Base-by-base conservation (phyloP, 192 early-diverging fungal genomes). In the Lunasporangiospora selenospora region DNA sequence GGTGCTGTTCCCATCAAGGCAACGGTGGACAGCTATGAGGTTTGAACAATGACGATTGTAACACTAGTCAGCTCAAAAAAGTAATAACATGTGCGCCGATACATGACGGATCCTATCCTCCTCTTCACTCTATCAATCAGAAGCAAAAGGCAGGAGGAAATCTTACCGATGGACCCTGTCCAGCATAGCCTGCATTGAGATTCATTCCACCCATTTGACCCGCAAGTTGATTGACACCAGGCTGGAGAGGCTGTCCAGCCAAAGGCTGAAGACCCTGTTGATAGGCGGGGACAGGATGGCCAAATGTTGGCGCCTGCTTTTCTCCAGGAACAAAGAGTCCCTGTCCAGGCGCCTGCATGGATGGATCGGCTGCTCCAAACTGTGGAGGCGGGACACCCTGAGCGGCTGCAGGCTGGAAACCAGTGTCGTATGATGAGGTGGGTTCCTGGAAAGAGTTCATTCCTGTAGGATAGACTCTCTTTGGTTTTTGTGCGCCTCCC, bases 381-480 rank as follows among this genome's bases (percentile, higher is more conserved):
- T 50, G 57, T 41, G 45, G 40, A 27, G 40, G 51, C 8, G 50
- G 39, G 6, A 65, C 43, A 18, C 65, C 66, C 61, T 73, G 47
- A 6, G 34, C 31, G 12, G 37, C 12, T 33, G 70, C 50, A 42
- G 77, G 44, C 45, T 61, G 65, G 39, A 61, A 79, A n/a, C 52
- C 52, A 40, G 58, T 43, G 38, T 61, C 65, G 26, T 75, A 75
- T 2, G 55, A 16, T 12, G 57, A 31, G 10, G 38, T 30, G n/a
- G 71, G 45, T 18, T 81, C 81, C 18, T 62, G 41, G 37, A 81
- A 85, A 0, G 77, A 56, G 32, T 77, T 57, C 29, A 79, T 83
- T 40, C 82, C 76, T 4, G 80, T 67, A 16, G 83, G 83, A 61
- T 85, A 85, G 66, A 80, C 65, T 44, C 83, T 54, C 62, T 85